Evolutionary conservation across 352 stramenopile species (phyloP).

Genomic region (Globisporangium polare): DNA sequence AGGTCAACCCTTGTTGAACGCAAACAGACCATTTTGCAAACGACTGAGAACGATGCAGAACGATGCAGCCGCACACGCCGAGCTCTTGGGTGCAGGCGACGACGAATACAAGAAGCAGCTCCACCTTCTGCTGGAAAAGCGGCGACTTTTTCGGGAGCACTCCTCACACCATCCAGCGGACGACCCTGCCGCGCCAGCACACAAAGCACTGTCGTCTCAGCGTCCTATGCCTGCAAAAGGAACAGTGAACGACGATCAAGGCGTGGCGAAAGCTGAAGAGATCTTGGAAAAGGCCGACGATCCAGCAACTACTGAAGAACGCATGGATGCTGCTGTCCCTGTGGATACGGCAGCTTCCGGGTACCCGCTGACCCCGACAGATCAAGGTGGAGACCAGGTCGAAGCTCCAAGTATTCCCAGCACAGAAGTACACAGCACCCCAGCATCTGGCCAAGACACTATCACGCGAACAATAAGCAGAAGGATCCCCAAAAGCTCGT

Average conservation of each 20-base stretch:
- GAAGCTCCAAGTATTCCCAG: background rate
- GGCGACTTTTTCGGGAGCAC: slow-evolving; percentile 28
- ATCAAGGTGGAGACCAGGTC: background rate
- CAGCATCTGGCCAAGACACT: background rate
- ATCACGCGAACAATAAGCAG: background rate
- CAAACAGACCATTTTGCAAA: slow-evolving; percentile 11
- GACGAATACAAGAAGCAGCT: slow-evolving; percentile 52
- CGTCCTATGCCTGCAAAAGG: background rate
- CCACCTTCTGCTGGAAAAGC: slow-evolving; percentile 31
- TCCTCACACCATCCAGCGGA: slow-evolving; percentile 16
- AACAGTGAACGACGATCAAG: background rate
- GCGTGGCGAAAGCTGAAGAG: background rate
- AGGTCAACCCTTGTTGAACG: background rate
- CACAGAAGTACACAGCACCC: background rate
- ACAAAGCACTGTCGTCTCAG: slow-evolving; percentile 1
- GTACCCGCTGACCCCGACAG: background rate
- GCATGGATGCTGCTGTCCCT: background rate
- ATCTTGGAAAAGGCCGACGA: background rate
- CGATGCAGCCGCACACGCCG: slow-evolving; percentile 20
- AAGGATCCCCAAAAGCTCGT: slow-evolving; percentile 15
- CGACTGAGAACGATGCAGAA: slow-evolving; percentile 40
- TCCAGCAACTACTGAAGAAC: background rate
- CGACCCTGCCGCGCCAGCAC: background rate
- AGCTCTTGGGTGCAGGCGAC: slow-evolving; percentile 16
- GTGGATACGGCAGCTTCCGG: background rate